Percentiles rank a stretch among this genome's conserved stretches.
These are phyloP conservation scores for Fomitiporia mediterranea DNA, from an alignment of 1,284 basidiomycete genomes.

Conservation along the genomic window DNA sequence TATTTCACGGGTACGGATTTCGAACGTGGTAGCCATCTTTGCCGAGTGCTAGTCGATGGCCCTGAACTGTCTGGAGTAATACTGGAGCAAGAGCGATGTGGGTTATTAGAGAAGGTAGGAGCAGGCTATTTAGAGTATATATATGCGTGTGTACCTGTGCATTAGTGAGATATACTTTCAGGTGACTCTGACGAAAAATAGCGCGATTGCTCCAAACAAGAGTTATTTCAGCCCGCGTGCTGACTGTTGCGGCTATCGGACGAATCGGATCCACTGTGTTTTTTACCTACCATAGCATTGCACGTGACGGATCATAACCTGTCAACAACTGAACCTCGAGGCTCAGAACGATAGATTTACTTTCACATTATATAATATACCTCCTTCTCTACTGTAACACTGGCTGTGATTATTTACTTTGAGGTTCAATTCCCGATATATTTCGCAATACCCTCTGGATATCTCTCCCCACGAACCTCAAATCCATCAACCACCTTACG, in stretches of 20 bases:
- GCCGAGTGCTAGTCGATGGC: neutral
- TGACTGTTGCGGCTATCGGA: no score
- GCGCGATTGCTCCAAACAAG: neutral
- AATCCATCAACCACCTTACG: constrained; percentile 26
- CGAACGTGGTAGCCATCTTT: constrained; percentile 7
- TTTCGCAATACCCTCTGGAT: constrained; percentile 11
- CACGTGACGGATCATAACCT: no score
- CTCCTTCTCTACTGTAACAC: no score
- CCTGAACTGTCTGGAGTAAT: neutral
- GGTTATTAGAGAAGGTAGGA: neutral
- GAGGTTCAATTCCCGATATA: constrained; percentile 10
- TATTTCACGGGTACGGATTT: constrained; percentile 10
- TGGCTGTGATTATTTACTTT: no score
- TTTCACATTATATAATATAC: no score
- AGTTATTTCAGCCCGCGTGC: no score
- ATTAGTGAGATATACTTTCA: neutral
- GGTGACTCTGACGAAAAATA: constrained; percentile 1
- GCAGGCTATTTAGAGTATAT: neutral
- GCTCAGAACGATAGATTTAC: no score
- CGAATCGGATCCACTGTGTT: no score
- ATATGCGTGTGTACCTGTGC: neutral
- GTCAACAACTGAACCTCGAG: no score
- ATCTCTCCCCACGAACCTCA: constrained; percentile 6
- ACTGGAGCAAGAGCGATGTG: neutral
- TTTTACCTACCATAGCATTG: no score